Conservation (phyloP, 768 basidiomycete genomes). For the Multifurca ochricompacta region DNA sequence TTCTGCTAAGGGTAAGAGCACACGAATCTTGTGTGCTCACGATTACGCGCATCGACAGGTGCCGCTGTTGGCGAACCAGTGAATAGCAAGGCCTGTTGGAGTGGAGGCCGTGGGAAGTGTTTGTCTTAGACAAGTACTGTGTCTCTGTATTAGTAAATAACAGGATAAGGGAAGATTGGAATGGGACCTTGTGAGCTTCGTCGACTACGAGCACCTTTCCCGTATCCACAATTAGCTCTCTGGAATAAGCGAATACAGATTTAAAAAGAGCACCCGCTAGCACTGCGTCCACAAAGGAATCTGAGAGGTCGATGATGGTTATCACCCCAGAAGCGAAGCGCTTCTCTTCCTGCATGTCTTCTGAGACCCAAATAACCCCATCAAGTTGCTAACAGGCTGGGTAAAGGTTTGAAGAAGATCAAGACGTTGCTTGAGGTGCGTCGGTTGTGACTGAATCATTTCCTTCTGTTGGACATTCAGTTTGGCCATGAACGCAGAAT, state of each 20-base stretch:
- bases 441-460: slow-evolving; percentile 50
- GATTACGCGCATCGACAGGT: slow-evolving; percentile 62
- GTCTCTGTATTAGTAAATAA: background rate
- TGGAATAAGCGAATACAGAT: slow-evolving; percentile 60
- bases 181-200: slow-evolving; percentile 64
- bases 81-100: slow-evolving; percentile 52
- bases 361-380: background rate
- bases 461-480: slow-evolving; percentile 40
- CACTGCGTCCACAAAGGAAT: slow-evolving; percentile 60
- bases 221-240: slow-evolving; percentile 46
- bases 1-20: background rate
- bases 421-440: slow-evolving; percentile 56
- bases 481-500: slow-evolving; percentile 39
- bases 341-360: background rate
- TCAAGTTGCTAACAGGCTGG: slow-evolving; percentile 25
- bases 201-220: slow-evolving; percentile 68
- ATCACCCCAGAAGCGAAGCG: slow-evolving; percentile 52
- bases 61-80: slow-evolving; percentile 61
- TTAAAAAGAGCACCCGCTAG: slow-evolving; percentile 64
- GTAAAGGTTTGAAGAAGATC: slow-evolving; percentile 53
- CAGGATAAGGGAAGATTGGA: background rate
- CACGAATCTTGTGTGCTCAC: slow-evolving; percentile 64
- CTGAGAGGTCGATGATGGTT: slow-evolving; percentile 64
- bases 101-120: slow-evolving; percentile 46
- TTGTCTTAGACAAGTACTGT: slow-evolving; percentile 51